Percentiles rank a stretch among this genome's conserved stretches.
Conservation (phyloP, 768 basidiomycete genomes). For the Termitomyces sp. region DNA sequence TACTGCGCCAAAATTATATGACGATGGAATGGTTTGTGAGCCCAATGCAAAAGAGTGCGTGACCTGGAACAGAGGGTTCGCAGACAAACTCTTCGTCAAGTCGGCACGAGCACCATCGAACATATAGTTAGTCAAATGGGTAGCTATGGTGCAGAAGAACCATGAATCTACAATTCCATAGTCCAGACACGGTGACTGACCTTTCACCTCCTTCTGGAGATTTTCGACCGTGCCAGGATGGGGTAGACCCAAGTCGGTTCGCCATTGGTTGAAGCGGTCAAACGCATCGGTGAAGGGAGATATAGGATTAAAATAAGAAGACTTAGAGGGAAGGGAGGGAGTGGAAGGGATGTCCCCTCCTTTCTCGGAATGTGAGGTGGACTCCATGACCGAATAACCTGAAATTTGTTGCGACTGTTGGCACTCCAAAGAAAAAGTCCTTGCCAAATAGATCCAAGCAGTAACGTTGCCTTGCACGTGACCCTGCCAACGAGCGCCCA, state of each 20-base stretch:
- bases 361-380: constrained; percentile 38
- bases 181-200: constrained; percentile 37
- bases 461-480: constrained; percentile 3
- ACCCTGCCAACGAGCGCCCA: neutral
- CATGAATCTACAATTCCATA: constrained; percentile 4
- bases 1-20: constrained; percentile 93
- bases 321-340: constrained; percentile 25
- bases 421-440: constrained; percentile 29
- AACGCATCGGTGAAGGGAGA: constrained; percentile 66
- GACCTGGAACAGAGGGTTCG: constrained; percentile 96
- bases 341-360: constrained; percentile 29
- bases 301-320: constrained; percentile 37
- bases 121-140: constrained; percentile 88
- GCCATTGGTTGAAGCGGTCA: constrained; percentile 75
- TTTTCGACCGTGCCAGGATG: constrained; percentile 94
- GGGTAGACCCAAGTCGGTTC: constrained; percentile 73
- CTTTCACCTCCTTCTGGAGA: constrained; percentile 87
- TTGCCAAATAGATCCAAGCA: constrained; percentile 30
- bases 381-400: constrained; percentile 35
- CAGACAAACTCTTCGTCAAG: constrained; percentile 87
- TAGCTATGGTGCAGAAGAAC: constrained; percentile 44
- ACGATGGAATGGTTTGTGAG: constrained; percentile 75
- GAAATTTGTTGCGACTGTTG: constrained; percentile 21
- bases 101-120: constrained; percentile 98
- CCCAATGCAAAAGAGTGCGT: constrained; percentile 94